phyloP scores from a whole-genome alignment of 2,329 filamentous ascomycete species.

The Fusarium illudens region DNA sequence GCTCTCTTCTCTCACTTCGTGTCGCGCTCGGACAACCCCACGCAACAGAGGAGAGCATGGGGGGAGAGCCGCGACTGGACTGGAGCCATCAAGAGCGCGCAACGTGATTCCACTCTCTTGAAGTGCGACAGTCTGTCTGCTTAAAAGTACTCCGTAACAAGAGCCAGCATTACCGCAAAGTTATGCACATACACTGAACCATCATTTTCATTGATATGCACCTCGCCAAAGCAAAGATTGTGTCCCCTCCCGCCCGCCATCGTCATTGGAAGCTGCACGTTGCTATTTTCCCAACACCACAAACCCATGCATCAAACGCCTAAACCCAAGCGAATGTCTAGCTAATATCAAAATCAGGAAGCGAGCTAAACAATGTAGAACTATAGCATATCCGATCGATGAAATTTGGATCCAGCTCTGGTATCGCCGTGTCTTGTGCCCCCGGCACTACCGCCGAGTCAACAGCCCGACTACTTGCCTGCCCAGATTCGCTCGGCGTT shows the following conservation, averaged over 20 bases:
- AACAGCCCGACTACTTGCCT: background rate
- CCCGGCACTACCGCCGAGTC: background rate
- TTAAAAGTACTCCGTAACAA: no score
- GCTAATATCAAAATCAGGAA: background rate
- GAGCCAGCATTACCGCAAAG: no score
- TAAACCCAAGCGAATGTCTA: background rate
- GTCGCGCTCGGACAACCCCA: no score
- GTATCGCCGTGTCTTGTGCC: background rate
- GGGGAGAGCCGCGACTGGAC: background rate
- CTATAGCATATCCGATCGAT: constrained; percentile 1
- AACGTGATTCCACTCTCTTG: no score
- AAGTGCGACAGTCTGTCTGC: no score
- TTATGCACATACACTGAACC: no score
- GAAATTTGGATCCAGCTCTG: background rate
- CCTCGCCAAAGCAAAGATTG: no score
- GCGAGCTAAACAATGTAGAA: constrained; percentile 2
- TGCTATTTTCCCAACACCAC: background rate
- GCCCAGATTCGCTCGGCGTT: background rate
- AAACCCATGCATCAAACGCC: background rate
- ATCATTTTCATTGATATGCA: no score
- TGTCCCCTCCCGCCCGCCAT: no score
- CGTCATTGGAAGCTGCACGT: background rate
- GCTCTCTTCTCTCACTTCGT: no score
- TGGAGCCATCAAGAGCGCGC: no score
- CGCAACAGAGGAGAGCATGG: background rate